Percentiles rank a stretch among this genome's conserved stretches.
Conservation (phyloP, 192 early-diverging fungal species). For the Coemansia sp. region DNA sequence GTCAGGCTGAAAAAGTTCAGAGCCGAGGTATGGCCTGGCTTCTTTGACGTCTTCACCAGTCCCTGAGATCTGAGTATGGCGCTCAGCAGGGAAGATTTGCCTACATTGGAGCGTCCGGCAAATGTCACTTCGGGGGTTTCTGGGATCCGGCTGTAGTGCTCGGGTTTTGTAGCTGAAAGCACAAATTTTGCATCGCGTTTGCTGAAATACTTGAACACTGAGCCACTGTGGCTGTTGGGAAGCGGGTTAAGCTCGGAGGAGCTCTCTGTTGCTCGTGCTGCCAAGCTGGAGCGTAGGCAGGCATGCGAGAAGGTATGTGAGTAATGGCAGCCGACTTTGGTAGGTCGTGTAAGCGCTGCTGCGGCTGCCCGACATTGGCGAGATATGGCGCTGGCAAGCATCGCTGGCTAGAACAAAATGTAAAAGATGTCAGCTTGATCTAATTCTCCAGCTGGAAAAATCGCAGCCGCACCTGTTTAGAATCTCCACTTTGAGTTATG, state of each 20-base stretch:
- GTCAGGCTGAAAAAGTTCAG: constrained; percentile 44
- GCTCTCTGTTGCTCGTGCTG: neutral
- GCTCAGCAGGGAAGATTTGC: constrained; percentile 53
- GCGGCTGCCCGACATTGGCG: neutral
- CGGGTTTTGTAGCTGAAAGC: constrained; percentile 28
- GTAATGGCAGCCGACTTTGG: neutral
- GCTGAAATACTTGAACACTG: constrained; percentile 19
- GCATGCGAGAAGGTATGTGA: constrained; percentile 6
- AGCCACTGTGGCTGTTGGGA: neutral
- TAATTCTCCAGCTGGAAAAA: neutral
- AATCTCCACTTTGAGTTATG: neutral
- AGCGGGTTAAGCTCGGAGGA: neutral
- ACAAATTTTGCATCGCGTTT: constrained; percentile 45
- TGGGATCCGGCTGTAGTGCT: constrained; percentile 21
- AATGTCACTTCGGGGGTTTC: constrained; percentile 44
- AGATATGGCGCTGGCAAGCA: neutral
- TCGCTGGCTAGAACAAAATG: neutral
- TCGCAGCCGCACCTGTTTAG: neutral
- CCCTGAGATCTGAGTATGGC: constrained; percentile 31
- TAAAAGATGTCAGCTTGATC: neutral
- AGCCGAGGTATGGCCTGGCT: constrained; percentile 47
- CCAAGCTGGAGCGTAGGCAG: neutral
- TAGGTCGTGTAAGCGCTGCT: neutral
- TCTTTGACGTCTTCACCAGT: constrained; percentile 52
- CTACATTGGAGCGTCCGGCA: constrained; percentile 54